Evolutionary conservation across 108 stramenopile species (phyloP).

Genomic region (Bacterosira constricta): DNA sequence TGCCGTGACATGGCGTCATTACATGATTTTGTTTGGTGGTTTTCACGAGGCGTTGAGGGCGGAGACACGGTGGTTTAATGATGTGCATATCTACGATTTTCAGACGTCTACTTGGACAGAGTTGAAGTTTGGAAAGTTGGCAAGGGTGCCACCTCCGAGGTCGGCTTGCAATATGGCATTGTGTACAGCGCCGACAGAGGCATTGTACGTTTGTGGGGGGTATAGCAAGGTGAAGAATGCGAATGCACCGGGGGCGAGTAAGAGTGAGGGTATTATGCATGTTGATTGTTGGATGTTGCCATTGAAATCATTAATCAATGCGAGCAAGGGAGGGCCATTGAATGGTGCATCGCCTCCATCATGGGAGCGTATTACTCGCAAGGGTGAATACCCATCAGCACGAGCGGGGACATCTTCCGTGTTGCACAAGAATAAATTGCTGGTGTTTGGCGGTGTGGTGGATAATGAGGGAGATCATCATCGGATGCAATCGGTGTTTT

Average conservation of each 20-base stretch:
- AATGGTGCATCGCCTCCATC: constrained; percentile 55
- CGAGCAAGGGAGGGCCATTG: constrained; percentile 25
- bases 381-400: constrained; percentile 67
- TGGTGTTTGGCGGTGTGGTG: constrained; percentile 87
- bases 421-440: constrained; percentile 61
- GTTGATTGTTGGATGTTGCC: constrained; percentile 85
- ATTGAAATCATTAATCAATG: constrained; percentile 65
- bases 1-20: constrained; percentile 89
- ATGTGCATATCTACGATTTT: constrained; percentile 81
- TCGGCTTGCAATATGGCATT: constrained; percentile 80
- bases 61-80: constrained; percentile 81
- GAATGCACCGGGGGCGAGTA: constrained; percentile 14
- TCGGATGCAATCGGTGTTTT: constrained; percentile 79
- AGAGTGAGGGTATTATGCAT: constrained; percentile 77
- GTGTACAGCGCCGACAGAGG: constrained; percentile 45
- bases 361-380: constrained; percentile 79
- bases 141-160: constrained; percentile 76
- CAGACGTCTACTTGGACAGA: constrained; percentile 83
- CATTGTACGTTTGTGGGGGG: constrained; percentile 80
- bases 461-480: constrained; percentile 84
- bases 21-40: constrained; percentile 95
- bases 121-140: constrained; percentile 70
- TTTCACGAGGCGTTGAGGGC: constrained; percentile 91
- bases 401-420: constrained; percentile 75
- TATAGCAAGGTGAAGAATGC: constrained; percentile 81